Conservation (phyloP, 345 rosid species). For the Salix exigua region DNA sequence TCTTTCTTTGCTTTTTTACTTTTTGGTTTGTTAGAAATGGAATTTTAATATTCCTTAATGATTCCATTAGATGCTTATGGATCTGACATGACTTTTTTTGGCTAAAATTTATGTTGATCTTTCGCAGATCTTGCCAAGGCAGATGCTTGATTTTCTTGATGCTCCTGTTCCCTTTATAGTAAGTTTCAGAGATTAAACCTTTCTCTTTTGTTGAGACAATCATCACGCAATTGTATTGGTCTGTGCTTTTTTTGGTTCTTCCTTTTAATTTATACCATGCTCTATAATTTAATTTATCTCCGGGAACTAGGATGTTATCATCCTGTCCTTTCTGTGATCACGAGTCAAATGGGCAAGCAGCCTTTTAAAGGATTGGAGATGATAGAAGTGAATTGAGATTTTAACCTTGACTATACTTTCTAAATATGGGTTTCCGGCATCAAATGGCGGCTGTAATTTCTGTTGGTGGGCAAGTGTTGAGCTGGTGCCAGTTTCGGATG, state of each 20-base stretch:
- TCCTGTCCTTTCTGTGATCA: neutral
- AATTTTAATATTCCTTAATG: neutral
- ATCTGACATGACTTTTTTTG: neutral
- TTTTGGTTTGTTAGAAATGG: neutral
- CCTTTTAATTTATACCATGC: neutral
- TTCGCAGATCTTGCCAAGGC: constrained; percentile 71
- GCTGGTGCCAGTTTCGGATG: neutral
- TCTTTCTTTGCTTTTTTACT: neutral
- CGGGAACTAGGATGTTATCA: neutral
- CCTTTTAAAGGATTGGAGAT: neutral
- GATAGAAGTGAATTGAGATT: neutral
- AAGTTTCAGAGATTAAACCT: constrained; percentile 31
- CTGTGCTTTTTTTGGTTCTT: neutral
- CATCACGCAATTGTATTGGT: neutral
- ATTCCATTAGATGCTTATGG: neutral
- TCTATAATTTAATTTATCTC: neutral
- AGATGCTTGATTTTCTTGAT: constrained; percentile 95
- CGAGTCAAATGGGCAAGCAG: no score
- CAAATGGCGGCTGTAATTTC: neutral
- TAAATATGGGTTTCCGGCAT: neutral
- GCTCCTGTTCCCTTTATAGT: constrained; percentile 98
- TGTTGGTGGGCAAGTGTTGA: neutral
- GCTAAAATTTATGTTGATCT: constrained; percentile 7
- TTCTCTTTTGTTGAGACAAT: neutral
- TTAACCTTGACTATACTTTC: neutral